Base-by-base conservation (phyloP, 108 stramenopile species). In the Discostella stelligeroides region DNA sequence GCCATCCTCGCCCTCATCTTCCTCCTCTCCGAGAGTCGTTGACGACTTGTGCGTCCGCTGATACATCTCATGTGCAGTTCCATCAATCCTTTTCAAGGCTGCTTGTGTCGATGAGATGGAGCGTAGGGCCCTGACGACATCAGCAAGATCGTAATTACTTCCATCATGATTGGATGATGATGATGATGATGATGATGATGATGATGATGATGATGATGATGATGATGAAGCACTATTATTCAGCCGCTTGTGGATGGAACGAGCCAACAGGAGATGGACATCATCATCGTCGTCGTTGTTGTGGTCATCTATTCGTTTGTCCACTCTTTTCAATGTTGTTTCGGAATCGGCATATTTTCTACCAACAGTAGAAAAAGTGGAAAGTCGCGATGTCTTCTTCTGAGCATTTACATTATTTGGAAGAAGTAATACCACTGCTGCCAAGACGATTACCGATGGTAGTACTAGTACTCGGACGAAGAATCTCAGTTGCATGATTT, bases 21-120 rank as follows among this genome's bases (percentile, higher is more conserved):
- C 40, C 6, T 54, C 74, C 10, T 46, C 55, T 11, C 54, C 75
- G n/a, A 76, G 61, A 1, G 70, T 58, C 18, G 75, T 74, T 14
- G 63, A 55, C 12, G 75, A 71, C 51, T 72, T 71, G 59, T 88
- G 88, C 0, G 88, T 90, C 12, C 90, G 72, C 66, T 92, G 93
- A 63, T 94, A 94, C 17, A 88, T 74, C 73, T 92, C 93, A 59
- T 94, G 89, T 18, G 90, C 86, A 0, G 80, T 78, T 0, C 93
- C 93, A 74, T 94, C 93, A 30, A 94, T 70, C 20, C 81, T 79
- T 66, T 93, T 93, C 65, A 94, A 75, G 4, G 93, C 75, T 30
- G 77, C 53, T 51, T 91, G 88, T 6, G 87, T 62, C 43, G 70
- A 38, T 18, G 90, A 80, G n/a, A 94, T 67, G 4, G 70, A 72